Evolutionary conservation across 345 rosid species (phyloP).

Genomic region (Durio zibethinus): DNA sequence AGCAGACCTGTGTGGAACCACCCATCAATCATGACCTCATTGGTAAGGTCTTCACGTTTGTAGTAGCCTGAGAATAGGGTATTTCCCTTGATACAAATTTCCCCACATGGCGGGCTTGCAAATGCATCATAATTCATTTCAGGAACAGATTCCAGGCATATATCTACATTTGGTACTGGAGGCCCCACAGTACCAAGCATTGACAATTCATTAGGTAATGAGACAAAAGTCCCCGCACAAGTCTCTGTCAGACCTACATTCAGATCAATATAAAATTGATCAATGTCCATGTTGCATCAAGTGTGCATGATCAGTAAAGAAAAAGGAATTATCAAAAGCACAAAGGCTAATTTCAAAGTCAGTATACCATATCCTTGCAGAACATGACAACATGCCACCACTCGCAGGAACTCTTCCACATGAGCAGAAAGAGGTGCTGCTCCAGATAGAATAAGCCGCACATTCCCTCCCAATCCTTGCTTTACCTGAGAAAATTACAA

Average conservation of each 20-base stretch:
- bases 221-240: slow-evolving; percentile 90
- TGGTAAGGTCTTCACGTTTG: slow-evolving; percentile 85
- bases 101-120: slow-evolving; percentile 77
- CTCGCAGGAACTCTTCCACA: slow-evolving; percentile 84
- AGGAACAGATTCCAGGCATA: slow-evolving; percentile 86
- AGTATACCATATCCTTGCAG: slow-evolving; percentile 94
- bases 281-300: slow-evolving; percentile 4
- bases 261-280: slow-evolving; percentile 4
- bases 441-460: slow-evolving; percentile 86
- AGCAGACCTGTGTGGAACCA: slow-evolving; percentile 91
- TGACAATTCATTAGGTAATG: slow-evolving; percentile 70
- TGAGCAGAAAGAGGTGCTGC: slow-evolving; percentile 92
- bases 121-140: slow-evolving; percentile 96
- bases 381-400: slow-evolving; percentile 93
- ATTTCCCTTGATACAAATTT: slow-evolving; percentile 74
- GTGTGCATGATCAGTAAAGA: not conserved
- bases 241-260: slow-evolving; percentile 85
- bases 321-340: not conserved
- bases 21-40: slow-evolving; percentile 81
- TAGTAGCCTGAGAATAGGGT: slow-evolving; percentile 83
- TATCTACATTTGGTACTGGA: slow-evolving; percentile 93
- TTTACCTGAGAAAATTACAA: slow-evolving; percentile 52
- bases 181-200: slow-evolving; percentile 97
- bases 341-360: slow-evolving; percentile 15
- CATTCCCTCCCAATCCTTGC: slow-evolving; percentile 90